A percentile compares a stretch with the other conserved stretches of the same genome.
phyloP scores from a whole-genome alignment of 2,329 filamentous ascomycete species.

The Trichoderma guizhouense region DNA sequence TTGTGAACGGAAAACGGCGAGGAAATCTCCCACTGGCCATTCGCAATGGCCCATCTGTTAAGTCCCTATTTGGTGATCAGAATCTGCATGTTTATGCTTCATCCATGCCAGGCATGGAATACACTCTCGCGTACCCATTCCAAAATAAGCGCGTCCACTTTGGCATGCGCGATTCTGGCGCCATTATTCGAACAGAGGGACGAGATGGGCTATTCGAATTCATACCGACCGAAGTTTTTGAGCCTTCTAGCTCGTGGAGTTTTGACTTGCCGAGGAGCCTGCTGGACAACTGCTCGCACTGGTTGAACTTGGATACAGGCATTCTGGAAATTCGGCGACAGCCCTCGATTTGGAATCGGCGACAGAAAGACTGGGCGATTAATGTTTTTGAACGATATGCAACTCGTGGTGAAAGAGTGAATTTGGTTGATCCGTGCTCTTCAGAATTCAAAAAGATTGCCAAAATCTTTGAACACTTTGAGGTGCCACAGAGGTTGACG shows the following conservation, averaged over 20 bases:
- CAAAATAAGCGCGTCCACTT: conserved; percentile 41
- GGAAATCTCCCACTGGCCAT: conserved; percentile 51
- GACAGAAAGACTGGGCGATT: conserved; percentile 33
- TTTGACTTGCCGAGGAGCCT: conserved; percentile 52
- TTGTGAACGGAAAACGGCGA: conserved; percentile 36
- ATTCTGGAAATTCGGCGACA: conserved; percentile 50
- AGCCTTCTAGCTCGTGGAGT: neutral
- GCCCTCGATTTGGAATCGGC: conserved; percentile 31
- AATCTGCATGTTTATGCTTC: conserved; percentile 53
- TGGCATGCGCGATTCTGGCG: neutral
- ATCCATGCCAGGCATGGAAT: conserved; percentile 48
- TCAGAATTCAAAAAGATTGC: neutral
- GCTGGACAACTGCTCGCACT: conserved; percentile 54
- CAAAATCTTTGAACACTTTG: conserved; percentile 2
- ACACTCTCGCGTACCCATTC: conserved; percentile 33
- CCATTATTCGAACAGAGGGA: conserved; percentile 26
- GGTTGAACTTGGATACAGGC: conserved; percentile 46
- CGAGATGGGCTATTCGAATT: conserved; percentile 29
- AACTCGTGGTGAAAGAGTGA: conserved; percentile 19
- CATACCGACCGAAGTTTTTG: conserved; percentile 34
- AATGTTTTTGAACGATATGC: conserved; percentile 26
- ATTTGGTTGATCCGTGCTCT: conserved; percentile 12
- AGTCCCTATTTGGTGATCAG: conserved; percentile 52
- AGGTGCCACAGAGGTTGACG: neutral
- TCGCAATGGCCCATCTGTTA: conserved; percentile 40